These are phyloP conservation scores for Termitomyces eurrhizus DNA, from an alignment of 768 basidiomycete species.

Conservation along the genomic window DNA sequence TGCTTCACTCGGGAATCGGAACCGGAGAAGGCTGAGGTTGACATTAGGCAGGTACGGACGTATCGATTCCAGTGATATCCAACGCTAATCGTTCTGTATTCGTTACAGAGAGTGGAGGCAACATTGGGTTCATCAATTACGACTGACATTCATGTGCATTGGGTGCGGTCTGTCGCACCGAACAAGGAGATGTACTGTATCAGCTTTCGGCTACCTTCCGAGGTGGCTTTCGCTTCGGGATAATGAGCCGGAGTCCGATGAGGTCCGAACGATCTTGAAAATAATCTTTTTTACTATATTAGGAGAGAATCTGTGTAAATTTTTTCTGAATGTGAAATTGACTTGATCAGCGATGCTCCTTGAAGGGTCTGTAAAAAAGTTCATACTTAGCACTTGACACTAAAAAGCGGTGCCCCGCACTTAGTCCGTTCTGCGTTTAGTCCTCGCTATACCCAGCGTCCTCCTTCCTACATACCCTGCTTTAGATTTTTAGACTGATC, in stretches of 20 bases:
- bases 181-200: slow-evolving; percentile 98
- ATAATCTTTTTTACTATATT: slow-evolving; percentile 1
- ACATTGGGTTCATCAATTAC: slow-evolving; percentile 53
- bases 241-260: slow-evolving; percentile 1
- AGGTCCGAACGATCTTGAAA: background rate
- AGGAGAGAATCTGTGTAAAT: slow-evolving; percentile 9
- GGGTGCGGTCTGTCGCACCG: slow-evolving; percentile 91
- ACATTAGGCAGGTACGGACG: slow-evolving; percentile 73
- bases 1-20: slow-evolving; percentile 92
- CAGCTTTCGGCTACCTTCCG: slow-evolving; percentile 58
- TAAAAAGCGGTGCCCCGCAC: slow-evolving; percentile 9
- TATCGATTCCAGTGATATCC: slow-evolving; percentile 3
- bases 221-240: slow-evolving; percentile 27
- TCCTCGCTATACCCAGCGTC: slow-evolving; percentile 21
- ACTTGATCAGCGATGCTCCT: slow-evolving; percentile 6
- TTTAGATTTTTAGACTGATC: slow-evolving; percentile 18
- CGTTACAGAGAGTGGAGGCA: slow-evolving; percentile 64
- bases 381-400: slow-evolving; percentile 28
- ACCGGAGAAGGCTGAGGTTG: slow-evolving; percentile 57
- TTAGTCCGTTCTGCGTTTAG: slow-evolving; percentile 2
- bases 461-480: slow-evolving; percentile 31
- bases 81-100: slow-evolving; percentile 12
- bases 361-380: slow-evolving; percentile 11
- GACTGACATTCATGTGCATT: slow-evolving; percentile 52
- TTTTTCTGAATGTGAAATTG: slow-evolving; percentile 7